Percentiles rank a stretch among this genome's conserved stretches.
Evolutionary conservation across 2,329 filamentous ascomycete genomes (phyloP).

Genomic region (Paecilomyces dactylethromorphus): DNA sequence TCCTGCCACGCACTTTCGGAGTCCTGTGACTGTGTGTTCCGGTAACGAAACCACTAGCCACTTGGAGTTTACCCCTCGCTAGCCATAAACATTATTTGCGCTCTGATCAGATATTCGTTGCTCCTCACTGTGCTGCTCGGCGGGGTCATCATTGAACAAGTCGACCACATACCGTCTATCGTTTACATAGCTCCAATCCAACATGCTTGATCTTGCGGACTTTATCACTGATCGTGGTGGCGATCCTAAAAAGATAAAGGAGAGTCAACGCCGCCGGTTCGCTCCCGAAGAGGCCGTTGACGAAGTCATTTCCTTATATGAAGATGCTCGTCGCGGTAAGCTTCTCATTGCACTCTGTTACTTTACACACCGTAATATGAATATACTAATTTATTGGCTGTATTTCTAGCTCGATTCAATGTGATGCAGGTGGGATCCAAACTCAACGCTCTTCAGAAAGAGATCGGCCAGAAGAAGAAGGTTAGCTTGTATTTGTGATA

Average conservation of each 20-base stretch:
- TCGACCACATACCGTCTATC: neutral
- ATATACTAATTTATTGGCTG: neutral
- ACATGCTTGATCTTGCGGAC: constrained; percentile 70
- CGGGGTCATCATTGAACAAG: neutral
- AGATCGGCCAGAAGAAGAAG: constrained; percentile 90
- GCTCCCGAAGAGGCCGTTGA: constrained; percentile 80
- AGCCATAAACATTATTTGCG: neutral
- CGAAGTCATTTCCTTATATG: constrained; percentile 79
- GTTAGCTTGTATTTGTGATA: constrained; percentile 30
- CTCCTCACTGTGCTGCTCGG: neutral
- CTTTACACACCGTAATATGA: neutral
- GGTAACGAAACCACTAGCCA: neutral
- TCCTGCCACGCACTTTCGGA: neutral
- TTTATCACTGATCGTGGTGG: constrained; percentile 84
- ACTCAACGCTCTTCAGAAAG: constrained; percentile 85
- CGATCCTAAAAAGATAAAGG: constrained; percentile 83
- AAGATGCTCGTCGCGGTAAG: constrained; percentile 72
- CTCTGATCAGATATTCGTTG: neutral
- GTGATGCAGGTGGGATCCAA: constrained; percentile 73
- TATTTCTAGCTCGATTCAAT: constrained; percentile 58
- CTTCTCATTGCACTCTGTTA: constrained; percentile 4
- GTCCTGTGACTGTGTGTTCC: neutral
- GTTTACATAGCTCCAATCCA: constrained; percentile 9
- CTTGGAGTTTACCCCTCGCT: neutral
- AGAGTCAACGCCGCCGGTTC: constrained; percentile 78